These are phyloP conservation scores for Sporothrix phasma DNA, from an alignment of 2,329 filamentous ascomycete species.

Conservation along the genomic window DNA sequence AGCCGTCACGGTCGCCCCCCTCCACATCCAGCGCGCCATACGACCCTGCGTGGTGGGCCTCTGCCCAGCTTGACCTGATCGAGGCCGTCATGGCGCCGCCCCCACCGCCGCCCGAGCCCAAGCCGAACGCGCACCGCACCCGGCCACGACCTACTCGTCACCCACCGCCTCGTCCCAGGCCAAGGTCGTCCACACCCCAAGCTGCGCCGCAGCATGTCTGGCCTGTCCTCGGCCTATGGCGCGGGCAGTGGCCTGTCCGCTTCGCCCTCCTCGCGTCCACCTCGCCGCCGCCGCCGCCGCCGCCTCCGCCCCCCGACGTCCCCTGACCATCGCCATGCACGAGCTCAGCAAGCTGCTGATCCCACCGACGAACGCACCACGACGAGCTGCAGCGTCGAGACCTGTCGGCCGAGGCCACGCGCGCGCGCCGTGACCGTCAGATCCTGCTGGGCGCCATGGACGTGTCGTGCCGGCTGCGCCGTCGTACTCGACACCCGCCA, in stretches of 20 bases:
- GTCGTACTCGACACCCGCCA: constrained; percentile 17
- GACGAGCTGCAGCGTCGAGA: constrained; percentile 70
- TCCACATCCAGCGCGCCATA: constrained; percentile 32
- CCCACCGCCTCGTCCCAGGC: constrained; percentile 82
- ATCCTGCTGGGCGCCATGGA: constrained; percentile 22
- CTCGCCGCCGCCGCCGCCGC: constrained; percentile 39
- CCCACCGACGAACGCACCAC: constrained; percentile 60
- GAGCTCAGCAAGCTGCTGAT: constrained; percentile 77
- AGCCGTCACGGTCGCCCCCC: no score
- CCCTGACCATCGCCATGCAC: constrained; percentile 72
- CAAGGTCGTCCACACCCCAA: constrained; percentile 65
- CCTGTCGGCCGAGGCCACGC: constrained; percentile 57
- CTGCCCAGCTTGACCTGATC: constrained; percentile 55
- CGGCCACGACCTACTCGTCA: constrained; percentile 66
- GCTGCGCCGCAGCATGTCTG: constrained; percentile 53
- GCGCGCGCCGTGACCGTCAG: constrained; percentile 55
- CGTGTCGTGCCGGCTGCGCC: not conserved
- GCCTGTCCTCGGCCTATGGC: constrained; percentile 32
- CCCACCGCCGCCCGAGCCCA: constrained; percentile 34
- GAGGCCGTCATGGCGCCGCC: constrained; percentile 48
- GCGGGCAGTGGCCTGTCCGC: constrained; percentile 14
- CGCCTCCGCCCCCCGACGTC: constrained; percentile 69
- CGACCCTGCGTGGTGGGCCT: constrained; percentile 63
- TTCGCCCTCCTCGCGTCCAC: constrained; percentile 24
- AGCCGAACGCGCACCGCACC: constrained; percentile 43